phyloP scores from a whole-genome alignment of 2,329 filamentous ascomycete genomes.

The Penicillium sp. region DNA sequence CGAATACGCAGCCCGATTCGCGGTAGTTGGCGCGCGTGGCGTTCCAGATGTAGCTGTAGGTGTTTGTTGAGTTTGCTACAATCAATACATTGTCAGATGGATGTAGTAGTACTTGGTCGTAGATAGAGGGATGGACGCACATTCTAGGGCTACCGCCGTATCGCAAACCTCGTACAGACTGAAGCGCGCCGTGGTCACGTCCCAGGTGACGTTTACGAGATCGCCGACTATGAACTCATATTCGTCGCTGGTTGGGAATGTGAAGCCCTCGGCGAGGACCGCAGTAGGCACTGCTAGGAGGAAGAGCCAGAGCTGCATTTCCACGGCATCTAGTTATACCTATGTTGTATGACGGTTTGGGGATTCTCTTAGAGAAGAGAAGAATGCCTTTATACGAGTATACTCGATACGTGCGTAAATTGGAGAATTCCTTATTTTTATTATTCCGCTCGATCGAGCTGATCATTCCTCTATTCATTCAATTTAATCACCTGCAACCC shows the following conservation, averaged over 20 bases:
- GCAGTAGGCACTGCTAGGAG: not conserved
- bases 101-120: not conserved
- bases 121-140: not conserved
- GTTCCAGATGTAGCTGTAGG: conserved; percentile 5
- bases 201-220: conserved; percentile 8
- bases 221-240: conserved; percentile 5
- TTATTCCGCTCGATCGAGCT: too few relatives aligned
- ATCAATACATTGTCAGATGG: not conserved
- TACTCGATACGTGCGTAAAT: too few relatives aligned
- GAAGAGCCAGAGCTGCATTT: not conserved
- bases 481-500: too few relatives aligned
- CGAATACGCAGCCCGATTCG: conserved; percentile 10
- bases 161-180: conserved; percentile 3
- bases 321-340: too few relatives aligned
- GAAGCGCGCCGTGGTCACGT: not conserved
- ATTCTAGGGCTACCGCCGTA: not conserved
- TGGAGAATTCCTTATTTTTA: too few relatives aligned
- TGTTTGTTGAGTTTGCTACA: conserved; percentile 6
- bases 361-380: too few relatives aligned
- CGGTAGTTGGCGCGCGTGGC: conserved; percentile 7
- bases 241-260: not conserved
- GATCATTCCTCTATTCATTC: too few relatives aligned
- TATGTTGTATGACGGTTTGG: too few relatives aligned
- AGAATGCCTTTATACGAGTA: too few relatives aligned
- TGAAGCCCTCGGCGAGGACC: conserved; percentile 4